Evolutionary conservation across 371 early-diverging fungal genomes (phyloP).

Genomic region (Haplosporangium sp.): DNA sequence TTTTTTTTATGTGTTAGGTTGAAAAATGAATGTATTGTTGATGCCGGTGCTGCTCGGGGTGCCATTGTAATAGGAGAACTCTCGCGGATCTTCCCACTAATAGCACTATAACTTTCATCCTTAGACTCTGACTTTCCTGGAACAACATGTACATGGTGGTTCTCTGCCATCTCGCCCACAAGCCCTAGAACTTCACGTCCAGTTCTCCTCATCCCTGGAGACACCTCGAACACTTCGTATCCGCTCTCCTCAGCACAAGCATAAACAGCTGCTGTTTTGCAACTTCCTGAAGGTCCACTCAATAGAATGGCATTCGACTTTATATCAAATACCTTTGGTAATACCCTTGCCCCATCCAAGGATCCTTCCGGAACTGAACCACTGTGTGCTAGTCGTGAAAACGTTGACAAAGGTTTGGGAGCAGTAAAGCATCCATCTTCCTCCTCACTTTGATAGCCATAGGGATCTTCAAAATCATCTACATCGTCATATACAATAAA

Average conservation of each 20-base stretch:
- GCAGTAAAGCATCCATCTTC: constrained; percentile 26
- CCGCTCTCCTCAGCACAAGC: constrained; percentile 79
- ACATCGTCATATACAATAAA: constrained; percentile 41
- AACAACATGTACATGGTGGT: constrained; percentile 64
- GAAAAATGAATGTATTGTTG: constrained; percentile 36
- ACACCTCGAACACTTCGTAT: constrained; percentile 82
- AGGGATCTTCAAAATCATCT: constrained; percentile 42
- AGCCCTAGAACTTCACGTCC: constrained; percentile 76
- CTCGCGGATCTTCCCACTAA: constrained; percentile 15
- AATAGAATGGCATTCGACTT: constrained; percentile 72
- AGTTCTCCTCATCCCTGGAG: constrained; percentile 73
- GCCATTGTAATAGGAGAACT: neutral
- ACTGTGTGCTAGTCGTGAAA: constrained; percentile 19
- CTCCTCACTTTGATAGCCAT: constrained; percentile 38
- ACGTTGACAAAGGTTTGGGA: constrained; percentile 25
- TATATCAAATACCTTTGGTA: constrained; percentile 46
- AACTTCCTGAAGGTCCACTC: constrained; percentile 78
- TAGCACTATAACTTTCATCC: constrained; percentile 13
- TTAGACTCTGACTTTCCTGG: constrained; percentile 28
- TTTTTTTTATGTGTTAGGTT: neutral
- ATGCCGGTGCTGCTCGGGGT: constrained; percentile 4
- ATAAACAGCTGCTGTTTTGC: constrained; percentile 84
- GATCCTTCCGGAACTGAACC: neutral
- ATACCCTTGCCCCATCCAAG: neutral
- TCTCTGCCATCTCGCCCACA: constrained; percentile 81